Conservation (phyloP, 225 moss, liverwort and hornwort species). For the Lunularia cruciata region DNA sequence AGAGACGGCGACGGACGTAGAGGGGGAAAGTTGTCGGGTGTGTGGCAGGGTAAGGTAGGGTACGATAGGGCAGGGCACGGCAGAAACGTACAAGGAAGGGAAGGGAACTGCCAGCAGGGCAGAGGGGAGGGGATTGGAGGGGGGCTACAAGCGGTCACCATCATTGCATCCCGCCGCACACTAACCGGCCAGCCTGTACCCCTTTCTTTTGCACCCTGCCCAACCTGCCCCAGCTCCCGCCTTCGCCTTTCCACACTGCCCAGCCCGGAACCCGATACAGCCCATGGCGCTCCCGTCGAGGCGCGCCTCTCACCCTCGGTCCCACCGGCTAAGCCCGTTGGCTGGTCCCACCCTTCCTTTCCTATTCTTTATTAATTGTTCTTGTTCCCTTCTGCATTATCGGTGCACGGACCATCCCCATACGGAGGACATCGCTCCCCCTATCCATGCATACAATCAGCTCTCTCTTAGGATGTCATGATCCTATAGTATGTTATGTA, state of each 20-base stretch:
- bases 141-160: not conserved
- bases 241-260: not conserved
- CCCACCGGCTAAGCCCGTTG: not conserved
- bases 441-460: constrained; percentile 10
- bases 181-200: constrained; percentile 5
- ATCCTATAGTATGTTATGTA: not conserved
- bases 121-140: not conserved
- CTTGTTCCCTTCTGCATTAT: no score
- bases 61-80: not conserved
- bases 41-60: not conserved
- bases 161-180: constrained; percentile 10
- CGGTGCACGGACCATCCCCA: no score
- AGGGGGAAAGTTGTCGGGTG: not conserved
- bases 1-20: not conserved
- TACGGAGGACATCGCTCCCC: not conserved
- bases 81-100: no score
- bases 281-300: constrained; percentile 2
- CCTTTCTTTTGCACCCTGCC: constrained; percentile 1
- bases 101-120: no score
- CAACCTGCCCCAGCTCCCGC: constrained; percentile 8
- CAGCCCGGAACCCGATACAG: constrained; percentile 1
- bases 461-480: constrained; percentile 4
- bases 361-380: no score
- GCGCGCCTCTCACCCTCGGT: constrained; percentile 1
- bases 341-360: not conserved